Evolutionary conservation across 495 filamentous ascomycete genomes (phyloP).

Genomic region (Pyronema omphalodes): DNA sequence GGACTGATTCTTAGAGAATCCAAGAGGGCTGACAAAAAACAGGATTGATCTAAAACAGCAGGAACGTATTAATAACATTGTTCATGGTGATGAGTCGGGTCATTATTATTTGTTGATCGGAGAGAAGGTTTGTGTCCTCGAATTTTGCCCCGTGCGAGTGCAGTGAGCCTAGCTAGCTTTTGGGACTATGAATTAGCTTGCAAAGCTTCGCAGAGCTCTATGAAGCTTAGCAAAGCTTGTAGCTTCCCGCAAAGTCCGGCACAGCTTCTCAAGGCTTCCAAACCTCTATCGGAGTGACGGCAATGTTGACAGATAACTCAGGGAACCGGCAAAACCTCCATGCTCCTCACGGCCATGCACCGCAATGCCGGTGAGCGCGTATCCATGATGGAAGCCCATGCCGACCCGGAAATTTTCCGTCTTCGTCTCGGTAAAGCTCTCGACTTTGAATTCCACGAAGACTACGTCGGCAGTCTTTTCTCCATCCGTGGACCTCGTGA

Average conservation of each 20-base stretch:
- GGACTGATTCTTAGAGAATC: no score
- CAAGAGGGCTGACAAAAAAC: background rate
- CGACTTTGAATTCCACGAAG: conserved; percentile 77
- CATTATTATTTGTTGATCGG: conserved; percentile 90
- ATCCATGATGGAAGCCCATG: conserved; percentile 90
- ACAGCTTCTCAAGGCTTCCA: no score
- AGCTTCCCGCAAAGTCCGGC: background rate
- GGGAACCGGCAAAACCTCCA: conserved; percentile 86
- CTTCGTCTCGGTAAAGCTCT: conserved; percentile 79
- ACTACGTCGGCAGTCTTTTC: conserved; percentile 90
- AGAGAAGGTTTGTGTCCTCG: conserved; percentile 35
- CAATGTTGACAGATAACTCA: conserved; percentile 23
- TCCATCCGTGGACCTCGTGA: conserved; percentile 85
- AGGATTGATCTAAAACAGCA: conserved; percentile 79
- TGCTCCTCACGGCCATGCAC: conserved; percentile 76
- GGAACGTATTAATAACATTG: conserved; percentile 49
- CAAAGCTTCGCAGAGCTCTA: no score
- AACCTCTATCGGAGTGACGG: no score
- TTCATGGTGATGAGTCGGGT: conserved; percentile 46
- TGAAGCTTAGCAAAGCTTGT: background rate
- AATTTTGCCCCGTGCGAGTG: background rate
- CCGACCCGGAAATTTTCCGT: conserved; percentile 86
- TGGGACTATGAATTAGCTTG: no score
- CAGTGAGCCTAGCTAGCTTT: no score
- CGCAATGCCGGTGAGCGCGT: conserved; percentile 71